phyloP scores from a whole-genome alignment of 768 basidiomycete genomes.

The Hortiboletus campestris region DNA sequence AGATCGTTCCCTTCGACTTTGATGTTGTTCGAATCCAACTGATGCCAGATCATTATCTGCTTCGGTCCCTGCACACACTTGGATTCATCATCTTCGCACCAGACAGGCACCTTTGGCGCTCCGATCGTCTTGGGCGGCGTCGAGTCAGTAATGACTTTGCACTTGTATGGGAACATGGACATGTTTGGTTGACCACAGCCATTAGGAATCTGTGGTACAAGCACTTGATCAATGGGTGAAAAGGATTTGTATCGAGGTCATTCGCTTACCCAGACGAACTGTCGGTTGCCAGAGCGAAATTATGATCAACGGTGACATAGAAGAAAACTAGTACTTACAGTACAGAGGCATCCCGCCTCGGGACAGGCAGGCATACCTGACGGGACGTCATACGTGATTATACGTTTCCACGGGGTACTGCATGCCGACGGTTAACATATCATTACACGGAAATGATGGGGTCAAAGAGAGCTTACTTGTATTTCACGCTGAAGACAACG shows the following conservation, averaged over 20 bases:
- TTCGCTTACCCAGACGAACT: conserved; percentile 11
- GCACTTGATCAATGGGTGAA: neutral
- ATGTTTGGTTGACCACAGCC: conserved; percentile 11
- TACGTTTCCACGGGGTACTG: conserved; percentile 11
- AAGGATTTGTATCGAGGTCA: too few relatives aligned
- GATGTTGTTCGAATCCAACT: conserved; percentile 7
- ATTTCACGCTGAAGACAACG: neutral
- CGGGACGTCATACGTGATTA: conserved; percentile 1
- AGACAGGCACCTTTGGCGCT: neutral
- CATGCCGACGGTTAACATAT: neutral
- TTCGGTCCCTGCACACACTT: conserved; percentile 14
- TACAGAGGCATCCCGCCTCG: neutral
- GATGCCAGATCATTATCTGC: neutral
- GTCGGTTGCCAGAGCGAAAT: neutral
- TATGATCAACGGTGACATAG: neutral
- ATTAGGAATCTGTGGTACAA: conserved; percentile 1
- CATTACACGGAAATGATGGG: neutral
- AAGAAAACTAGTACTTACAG: conserved; percentile 3
- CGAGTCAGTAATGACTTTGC: neutral
- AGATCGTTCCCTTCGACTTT: neutral
- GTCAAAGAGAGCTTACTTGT: conserved; percentile 3
- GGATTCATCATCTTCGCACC: conserved; percentile 2
- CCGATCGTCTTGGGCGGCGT: conserved; percentile 3
- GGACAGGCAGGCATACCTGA: conserved; percentile 4
- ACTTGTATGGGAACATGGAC: neutral